Base-by-base conservation (phyloP, 2,329 filamentous ascomycete species). In the Aspergillus arachidicola region DNA sequence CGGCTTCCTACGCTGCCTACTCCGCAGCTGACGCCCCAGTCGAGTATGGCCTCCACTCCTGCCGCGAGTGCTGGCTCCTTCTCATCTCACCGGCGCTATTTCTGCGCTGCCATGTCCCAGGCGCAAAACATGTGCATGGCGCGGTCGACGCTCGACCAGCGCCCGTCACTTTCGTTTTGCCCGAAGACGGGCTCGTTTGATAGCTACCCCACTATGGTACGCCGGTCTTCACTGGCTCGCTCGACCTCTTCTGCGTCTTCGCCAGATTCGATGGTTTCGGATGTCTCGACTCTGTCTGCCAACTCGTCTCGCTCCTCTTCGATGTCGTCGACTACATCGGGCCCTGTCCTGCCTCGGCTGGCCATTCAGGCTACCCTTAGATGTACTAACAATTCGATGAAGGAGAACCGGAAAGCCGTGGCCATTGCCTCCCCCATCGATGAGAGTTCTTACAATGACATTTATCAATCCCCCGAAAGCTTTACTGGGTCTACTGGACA, bases 251-350 rank as follows among this genome's bases (percentile, higher is more conserved):
- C 82, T 51, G 76, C 76, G 23, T 85, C 82, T 10, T 86, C 83
- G 50, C 87, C 87, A n/a, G 86, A 88, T 66, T 89, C 87, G 38
- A 86, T 88, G 83, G 76, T 88, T 41, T 88, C 86, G 32, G 87
- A 89, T 72, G 81, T 81, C 60, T 86, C 85, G 41, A 82, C 82
- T 16, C 78, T 86, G 64, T 85, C 85, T 59, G 86, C 76, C 67
- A 79, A 78, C 68, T 78, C 75, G 74, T 86, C 84, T 77, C 84
- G 85, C 74, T 86, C 80, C 21, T 81, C 79, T 6, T 81, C 80
- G 4, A 76, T 81, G 55, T 51, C 48, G 6, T 82, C 80, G n/a
- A 78, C 70, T 58, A 72, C 77, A 19, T 80, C 78, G 23, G 74
- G 70, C 38, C 69, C 70, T 50, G 28, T 53, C 21, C 66, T 75